These are phyloP conservation scores for Cordyceps cicadae DNA, from an alignment of 2,329 filamentous ascomycete genomes.

Conservation along the genomic window DNA sequence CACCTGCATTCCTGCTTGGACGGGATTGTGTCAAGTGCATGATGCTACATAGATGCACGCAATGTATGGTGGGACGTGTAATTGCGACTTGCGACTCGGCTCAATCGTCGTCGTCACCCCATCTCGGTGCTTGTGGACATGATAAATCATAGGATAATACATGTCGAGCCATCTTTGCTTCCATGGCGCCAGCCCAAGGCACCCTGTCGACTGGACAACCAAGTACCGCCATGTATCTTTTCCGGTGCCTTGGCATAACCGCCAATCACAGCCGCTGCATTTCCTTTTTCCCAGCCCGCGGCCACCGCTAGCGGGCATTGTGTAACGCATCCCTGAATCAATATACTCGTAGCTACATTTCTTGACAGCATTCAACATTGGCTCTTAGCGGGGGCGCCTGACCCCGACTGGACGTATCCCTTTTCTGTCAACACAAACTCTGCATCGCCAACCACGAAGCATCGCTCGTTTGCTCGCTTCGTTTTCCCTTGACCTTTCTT, in stretches of 20 bases:
- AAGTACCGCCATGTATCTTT: conserved; percentile 1
- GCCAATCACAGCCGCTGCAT: not conserved
- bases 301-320: not conserved
- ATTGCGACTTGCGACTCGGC: not conserved
- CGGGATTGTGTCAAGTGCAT: not conserved
- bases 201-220: conserved; percentile 6
- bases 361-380: not conserved
- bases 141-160: too few species aligned
- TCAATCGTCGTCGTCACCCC: not conserved
- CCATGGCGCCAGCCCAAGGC: not conserved
- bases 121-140: not conserved
- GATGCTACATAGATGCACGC: too few species aligned
- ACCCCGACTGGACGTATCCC: not conserved
- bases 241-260: not conserved
- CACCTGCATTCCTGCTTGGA: not conserved
- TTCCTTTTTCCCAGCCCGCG: not conserved
- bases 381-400: conserved; percentile 1
- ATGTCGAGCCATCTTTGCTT: not conserved
- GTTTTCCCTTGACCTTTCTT: not conserved
- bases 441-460: conserved; percentile 6
- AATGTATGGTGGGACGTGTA: not conserved
- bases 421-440: conserved; percentile 12
- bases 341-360: not conserved
- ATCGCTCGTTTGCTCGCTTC: conserved; percentile 7
- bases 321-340: not conserved